These are phyloP conservation scores for Pestalotiopsis fici DNA, from an alignment of 2,329 filamentous ascomycete species.

Conservation along the genomic window DNA sequence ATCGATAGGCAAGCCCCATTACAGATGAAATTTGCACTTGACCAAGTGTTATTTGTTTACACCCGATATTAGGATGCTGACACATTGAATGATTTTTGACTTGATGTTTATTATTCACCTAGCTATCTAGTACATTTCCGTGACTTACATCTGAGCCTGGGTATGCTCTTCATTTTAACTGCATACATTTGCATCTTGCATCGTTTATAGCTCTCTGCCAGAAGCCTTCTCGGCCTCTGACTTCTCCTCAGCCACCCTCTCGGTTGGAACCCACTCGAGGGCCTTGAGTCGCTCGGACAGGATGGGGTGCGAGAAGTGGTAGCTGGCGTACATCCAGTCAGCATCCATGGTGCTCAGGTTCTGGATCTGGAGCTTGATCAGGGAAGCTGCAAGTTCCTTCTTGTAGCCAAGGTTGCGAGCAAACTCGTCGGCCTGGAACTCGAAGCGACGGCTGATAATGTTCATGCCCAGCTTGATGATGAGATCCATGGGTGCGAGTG, in stretches of 20 bases:
- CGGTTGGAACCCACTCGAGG: conserved; percentile 78
- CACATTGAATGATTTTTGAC: too few species aligned
- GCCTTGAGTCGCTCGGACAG: conserved; percentile 90
- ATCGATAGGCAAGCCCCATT: too few species aligned
- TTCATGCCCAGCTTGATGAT: conserved; percentile 96
- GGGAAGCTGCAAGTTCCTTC: conserved; percentile 77
- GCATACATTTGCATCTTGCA: neutral
- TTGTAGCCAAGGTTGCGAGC: conserved; percentile 83
- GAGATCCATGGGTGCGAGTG: conserved; percentile 92
- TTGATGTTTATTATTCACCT: too few species aligned
- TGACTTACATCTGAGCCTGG: too few species aligned
- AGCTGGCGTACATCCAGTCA: conserved; percentile 97
- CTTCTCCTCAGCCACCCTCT: conserved; percentile 53
- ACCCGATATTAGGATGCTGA: too few species aligned
- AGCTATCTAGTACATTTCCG: too few species aligned
- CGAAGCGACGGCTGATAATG: conserved; percentile 88
- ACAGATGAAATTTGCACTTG: too few species aligned
- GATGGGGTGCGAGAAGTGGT: conserved; percentile 98
- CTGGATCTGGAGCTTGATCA: conserved; percentile 98
- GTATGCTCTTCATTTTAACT: neutral
- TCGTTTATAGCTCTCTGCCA: conserved; percentile 61
- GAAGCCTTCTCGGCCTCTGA: conserved; percentile 62
- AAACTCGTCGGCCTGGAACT: conserved; percentile 95
- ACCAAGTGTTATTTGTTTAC: too few species aligned
- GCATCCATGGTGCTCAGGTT: conserved; percentile 99